These are phyloP conservation scores for Penicillium sp. DNA, from an alignment of 2,329 filamentous ascomycete species.

Conservation along the genomic window DNA sequence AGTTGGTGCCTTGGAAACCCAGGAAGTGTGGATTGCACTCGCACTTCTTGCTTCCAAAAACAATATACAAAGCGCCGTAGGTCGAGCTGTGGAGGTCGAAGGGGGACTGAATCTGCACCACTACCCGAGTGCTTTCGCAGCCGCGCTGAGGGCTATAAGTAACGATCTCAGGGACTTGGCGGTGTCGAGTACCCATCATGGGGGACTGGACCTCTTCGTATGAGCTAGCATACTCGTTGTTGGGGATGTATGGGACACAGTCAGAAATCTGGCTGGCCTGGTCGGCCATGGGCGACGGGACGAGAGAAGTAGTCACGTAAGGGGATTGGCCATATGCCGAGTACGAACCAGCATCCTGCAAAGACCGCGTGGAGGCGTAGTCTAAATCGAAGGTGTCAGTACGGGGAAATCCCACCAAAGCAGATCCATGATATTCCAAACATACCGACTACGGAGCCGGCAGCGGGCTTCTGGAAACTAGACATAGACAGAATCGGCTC, in stretches of 20 bases:
- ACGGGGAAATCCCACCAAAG: not conserved
- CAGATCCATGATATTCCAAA: constrained; percentile 33
- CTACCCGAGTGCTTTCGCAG: constrained; percentile 68
- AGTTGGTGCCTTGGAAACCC: constrained; percentile 61
- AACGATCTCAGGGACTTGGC: constrained; percentile 65
- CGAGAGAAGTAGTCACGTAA: constrained; percentile 45
- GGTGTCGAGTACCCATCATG: constrained; percentile 66
- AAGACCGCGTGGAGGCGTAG: constrained; percentile 43
- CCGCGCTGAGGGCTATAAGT: constrained; percentile 73
- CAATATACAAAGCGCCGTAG: constrained; percentile 61
- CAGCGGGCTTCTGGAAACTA: constrained; percentile 75
- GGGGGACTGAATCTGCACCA: constrained; percentile 73
- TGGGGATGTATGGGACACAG: constrained; percentile 45
- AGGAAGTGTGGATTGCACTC: constrained; percentile 67
- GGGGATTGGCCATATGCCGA: constrained; percentile 43
- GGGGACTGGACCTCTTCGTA: constrained; percentile 67
- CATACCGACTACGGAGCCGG: constrained; percentile 81
- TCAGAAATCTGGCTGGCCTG: constrained; percentile 47
- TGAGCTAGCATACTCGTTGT: constrained; percentile 48
- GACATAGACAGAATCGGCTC: constrained; percentile 76
- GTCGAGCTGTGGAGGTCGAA: constrained; percentile 71
- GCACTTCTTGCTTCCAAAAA: constrained; percentile 78
- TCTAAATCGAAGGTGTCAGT: constrained; percentile 40
- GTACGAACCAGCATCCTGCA: constrained; percentile 49
- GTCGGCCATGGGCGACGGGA: constrained; percentile 47